Base-by-base conservation (phyloP, 148 eudicot genomes). In the Limonium bicolor region DNA sequence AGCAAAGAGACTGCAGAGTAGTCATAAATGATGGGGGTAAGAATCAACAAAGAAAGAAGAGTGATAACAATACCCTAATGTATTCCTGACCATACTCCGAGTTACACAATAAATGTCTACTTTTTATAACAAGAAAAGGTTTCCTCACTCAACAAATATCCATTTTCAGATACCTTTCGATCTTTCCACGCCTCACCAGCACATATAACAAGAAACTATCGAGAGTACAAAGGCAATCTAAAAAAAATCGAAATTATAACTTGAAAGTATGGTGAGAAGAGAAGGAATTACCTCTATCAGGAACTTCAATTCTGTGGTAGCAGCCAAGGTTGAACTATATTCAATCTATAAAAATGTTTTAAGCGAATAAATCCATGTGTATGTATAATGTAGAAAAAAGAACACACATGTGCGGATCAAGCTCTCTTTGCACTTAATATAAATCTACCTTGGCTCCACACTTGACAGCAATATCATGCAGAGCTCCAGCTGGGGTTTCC, bases 361-460 rank as follows among this genome's bases (percentile, higher is more conserved):
- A 7, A 29, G 56, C 28, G 4, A 32, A 0, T 11, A 36, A 58
- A 44, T 18, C 31, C 27, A n/a, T n/a, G n/a, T n/a, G n/a, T n/a
- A n/a, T n/a, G n/a, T n/a, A n/a, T n/a, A n/a, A n/a, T n/a, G n/a
- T 9, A 20, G 7, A 46, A 3, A 14, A 36, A 11, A 38, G 3
- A 8, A 41, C 27, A 41, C 10, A 25, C 6, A 18, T 43, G 29
- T 36, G 23, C 29, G 40, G 32, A 24, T 25, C 24, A 17, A 39
- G 13, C 12, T 24, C 26, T 30, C 8, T 40, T 18, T 17, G 12
- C 4, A 46, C 7, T 27, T 37, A 14, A 45, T 22, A 18, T 14
- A 27, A 25, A 19, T 33, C 26, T 73, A 85, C 99, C 99, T 84
- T 76, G 26, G 94, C 66, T 65, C 95, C 93, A 59, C 84, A 82